Percentiles rank a stretch among this genome's conserved stretches.
These are phyloP conservation scores for Nyssa sinensis DNA, from an alignment of 148 eudicot genomes.

Conservation along the genomic window DNA sequence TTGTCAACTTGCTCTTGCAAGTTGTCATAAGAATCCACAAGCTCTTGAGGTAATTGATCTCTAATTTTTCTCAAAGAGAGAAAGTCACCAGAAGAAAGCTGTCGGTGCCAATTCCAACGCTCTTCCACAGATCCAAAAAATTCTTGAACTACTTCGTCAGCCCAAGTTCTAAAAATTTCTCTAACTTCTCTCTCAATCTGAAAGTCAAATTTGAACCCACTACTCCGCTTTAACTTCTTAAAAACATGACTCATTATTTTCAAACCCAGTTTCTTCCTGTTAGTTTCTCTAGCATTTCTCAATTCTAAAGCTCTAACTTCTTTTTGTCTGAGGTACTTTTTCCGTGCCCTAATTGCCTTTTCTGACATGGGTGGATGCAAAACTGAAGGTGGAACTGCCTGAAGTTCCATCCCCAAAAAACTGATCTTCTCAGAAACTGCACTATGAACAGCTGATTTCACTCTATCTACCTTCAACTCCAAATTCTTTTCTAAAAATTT, in stretches of 20 bases:
- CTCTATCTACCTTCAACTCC: conserved; percentile 64
- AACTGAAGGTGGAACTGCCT: conserved; percentile 77
- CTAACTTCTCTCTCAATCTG: conserved; percentile 75
- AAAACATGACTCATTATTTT: conserved; percentile 71
- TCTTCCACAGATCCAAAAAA: conserved; percentile 71
- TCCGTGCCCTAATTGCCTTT: conserved; percentile 78
- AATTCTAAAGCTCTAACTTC: conserved; percentile 65
- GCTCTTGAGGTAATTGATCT: conserved; percentile 72
- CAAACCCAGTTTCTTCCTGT: conserved; percentile 73
- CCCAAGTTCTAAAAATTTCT: conserved; percentile 72
- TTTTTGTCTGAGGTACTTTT: conserved; percentile 85
- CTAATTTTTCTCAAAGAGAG: conserved; percentile 70
- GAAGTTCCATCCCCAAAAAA: conserved; percentile 90
- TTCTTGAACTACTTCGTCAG: conserved; percentile 63
- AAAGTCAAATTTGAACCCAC: conserved; percentile 59
- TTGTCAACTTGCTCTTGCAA: conserved; percentile 75
- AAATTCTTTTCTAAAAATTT: conserved; percentile 54
- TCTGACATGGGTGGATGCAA: conserved; percentile 65
- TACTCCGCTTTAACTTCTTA: conserved; percentile 65
- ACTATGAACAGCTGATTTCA: conserved; percentile 69
- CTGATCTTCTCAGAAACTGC: conserved; percentile 79
- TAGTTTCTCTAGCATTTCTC: conserved; percentile 76
- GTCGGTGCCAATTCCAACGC: conserved; percentile 60
- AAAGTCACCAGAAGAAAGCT: conserved; percentile 68
- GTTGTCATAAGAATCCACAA: conserved; percentile 79